These are phyloP conservation scores for Xylariaceae sp. DNA, from an alignment of 2,329 filamentous ascomycete species.

Conservation along the genomic window DNA sequence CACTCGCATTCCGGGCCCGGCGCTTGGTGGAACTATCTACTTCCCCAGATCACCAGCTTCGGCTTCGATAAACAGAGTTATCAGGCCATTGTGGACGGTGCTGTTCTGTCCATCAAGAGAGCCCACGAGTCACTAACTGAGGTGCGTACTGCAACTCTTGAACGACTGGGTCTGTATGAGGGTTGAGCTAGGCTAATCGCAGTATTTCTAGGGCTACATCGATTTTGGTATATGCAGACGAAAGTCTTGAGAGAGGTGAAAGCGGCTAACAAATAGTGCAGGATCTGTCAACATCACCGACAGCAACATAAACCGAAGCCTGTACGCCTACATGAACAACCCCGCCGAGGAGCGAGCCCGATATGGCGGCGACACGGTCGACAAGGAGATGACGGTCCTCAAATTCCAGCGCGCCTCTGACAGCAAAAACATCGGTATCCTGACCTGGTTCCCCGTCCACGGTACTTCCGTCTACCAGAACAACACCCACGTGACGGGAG, in stretches of 20 bases:
- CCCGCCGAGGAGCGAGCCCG: conserved; percentile 61
- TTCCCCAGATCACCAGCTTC: conserved; percentile 81
- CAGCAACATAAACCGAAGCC: conserved; percentile 78
- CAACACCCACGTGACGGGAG: conserved; percentile 81
- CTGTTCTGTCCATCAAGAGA: conserved; percentile 69
- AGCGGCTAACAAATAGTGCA: conserved; percentile 10
- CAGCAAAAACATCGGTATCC: conserved; percentile 67
- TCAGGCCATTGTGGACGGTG: conserved; percentile 78
- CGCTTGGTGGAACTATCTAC: conserved; percentile 85
- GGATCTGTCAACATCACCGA: conserved; percentile 54
- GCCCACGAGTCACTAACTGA: conserved; percentile 65
- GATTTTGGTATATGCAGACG: conserved; percentile 47
- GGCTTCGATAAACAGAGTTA: conserved; percentile 85
- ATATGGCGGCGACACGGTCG: conserved; percentile 35
- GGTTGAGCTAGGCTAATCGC: conserved; percentile 19
- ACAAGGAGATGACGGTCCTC: conserved; percentile 74
- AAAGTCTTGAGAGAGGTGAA: neutral
- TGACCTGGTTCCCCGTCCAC: conserved; percentile 89
- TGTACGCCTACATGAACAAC: conserved; percentile 80
- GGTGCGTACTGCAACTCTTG: conserved; percentile 19
- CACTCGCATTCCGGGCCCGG: conserved; percentile 87
- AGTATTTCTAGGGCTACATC: conserved; percentile 51
- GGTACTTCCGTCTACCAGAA: conserved; percentile 86
- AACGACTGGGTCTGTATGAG: neutral
- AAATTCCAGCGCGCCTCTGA: conserved; percentile 68